These are phyloP conservation scores for Mucor circinelloides DNA, from an alignment of 371 early-diverging fungal genomes.

Conservation along the genomic window DNA sequence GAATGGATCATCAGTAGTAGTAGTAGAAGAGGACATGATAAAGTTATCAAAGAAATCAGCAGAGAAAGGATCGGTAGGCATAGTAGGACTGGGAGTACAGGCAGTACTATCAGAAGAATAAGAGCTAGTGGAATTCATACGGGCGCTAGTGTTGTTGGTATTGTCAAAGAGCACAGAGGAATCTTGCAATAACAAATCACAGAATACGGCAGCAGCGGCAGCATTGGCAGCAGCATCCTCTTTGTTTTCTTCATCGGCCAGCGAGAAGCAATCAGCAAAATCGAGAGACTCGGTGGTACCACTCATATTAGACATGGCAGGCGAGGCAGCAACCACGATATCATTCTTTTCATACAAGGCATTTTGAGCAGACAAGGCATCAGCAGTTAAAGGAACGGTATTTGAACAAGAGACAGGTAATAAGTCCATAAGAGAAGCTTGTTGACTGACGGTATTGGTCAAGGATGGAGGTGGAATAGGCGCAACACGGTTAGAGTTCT, in stretches of 20 bases:
- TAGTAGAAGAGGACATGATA: conserved; percentile 29
- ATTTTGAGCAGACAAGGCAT: conserved; percentile 41
- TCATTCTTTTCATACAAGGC: conserved; percentile 28
- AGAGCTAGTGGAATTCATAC: conserved; percentile 12
- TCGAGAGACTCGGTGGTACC: conserved; percentile 44
- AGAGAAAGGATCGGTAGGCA: conserved; percentile 23
- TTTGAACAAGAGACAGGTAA: background rate
- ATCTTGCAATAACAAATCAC: conserved; percentile 23
- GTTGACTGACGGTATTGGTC: background rate
- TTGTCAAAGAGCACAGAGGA: conserved; percentile 3
- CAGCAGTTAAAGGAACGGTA: conserved; percentile 29
- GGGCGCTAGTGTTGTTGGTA: background rate
- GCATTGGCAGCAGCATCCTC: conserved; percentile 4
- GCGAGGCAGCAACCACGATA: conserved; percentile 4
- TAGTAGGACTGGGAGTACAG: conserved; percentile 39
- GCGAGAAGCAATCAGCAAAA: conserved; percentile 54
- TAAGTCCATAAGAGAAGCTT: conserved; percentile 5
- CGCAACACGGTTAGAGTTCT: conserved; percentile 29
- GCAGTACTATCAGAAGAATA: conserved; percentile 25
- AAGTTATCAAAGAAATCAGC: conserved; percentile 39
- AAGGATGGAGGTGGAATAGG: conserved; percentile 26
- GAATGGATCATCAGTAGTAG: conserved; percentile 30
- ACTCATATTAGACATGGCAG: conserved; percentile 29
- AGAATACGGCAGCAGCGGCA: conserved; percentile 24
- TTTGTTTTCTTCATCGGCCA: conserved; percentile 39